phyloP scores from a whole-genome alignment of 176 grass and related monocot genomes.

The Microstegium vimineum region DNA sequence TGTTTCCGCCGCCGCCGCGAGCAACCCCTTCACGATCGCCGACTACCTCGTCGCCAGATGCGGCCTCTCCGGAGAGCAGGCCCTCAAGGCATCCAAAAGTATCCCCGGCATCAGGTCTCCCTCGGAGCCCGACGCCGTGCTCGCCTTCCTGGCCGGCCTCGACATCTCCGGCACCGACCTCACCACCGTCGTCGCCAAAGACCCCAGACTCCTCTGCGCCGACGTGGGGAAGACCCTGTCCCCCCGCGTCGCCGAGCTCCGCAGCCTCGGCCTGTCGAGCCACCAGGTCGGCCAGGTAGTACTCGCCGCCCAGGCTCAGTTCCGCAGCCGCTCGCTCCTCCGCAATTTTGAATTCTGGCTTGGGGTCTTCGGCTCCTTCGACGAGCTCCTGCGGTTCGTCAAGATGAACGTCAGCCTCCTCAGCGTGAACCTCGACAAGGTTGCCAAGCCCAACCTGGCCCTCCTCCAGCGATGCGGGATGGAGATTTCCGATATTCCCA shows the following conservation, averaged over 20 bases:
- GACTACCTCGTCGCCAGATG: not conserved
- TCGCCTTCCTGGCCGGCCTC: not conserved
- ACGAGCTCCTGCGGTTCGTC: not conserved
- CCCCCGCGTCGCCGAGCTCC: not conserved
- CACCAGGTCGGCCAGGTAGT: not conserved
- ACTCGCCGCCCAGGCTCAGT: not conserved
- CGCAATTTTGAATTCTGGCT: conserved; percentile 3
- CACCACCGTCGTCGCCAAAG: not conserved
- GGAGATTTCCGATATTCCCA: not conserved
- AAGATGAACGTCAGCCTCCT: not conserved
- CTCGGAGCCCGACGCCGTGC: not conserved
- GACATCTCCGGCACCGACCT: not conserved
- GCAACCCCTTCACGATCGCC: not conserved
- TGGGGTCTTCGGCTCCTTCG: conserved; percentile 2
- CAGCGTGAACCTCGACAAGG: not conserved
- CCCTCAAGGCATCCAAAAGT: not conserved
- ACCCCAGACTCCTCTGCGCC: not conserved
- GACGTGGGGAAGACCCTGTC: not conserved
- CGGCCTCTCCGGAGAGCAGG: not conserved
- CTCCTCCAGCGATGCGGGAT: not conserved
- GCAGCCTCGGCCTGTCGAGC: not conserved
- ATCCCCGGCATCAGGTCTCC: not conserved
- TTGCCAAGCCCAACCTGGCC: not conserved
- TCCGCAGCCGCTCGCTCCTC: not conserved
- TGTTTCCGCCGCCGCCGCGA: not conserved